Evolutionary conservation across 192 early-diverging fungal genomes (phyloP).

Genomic region (Podila clonocystis): DNA sequence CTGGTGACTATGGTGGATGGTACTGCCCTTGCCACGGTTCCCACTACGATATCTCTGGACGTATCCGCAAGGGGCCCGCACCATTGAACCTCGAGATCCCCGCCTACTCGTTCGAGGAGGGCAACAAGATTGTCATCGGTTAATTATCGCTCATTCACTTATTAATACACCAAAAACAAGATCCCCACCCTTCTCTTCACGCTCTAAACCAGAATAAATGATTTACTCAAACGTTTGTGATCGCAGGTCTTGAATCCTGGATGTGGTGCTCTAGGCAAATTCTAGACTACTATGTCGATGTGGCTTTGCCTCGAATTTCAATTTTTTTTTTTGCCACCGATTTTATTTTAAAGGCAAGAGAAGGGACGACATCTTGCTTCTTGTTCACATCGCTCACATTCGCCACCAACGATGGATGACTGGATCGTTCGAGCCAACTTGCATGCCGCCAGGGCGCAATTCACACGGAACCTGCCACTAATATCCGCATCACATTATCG

Average conservation of each 20-base stretch:
- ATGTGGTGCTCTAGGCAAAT: too few relatives aligned
- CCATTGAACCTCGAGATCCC: conserved; percentile 99
- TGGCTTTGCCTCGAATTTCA: not conserved
- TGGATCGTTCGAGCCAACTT: conserved; percentile 15
- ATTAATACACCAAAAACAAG: not conserved
- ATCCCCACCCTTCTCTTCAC: conserved; percentile 5
- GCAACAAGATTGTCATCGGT: conserved; percentile 86
- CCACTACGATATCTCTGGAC: conserved; percentile 98
- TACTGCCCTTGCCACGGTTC: conserved; percentile 99
- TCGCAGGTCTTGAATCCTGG: too few relatives aligned
- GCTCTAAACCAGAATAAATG: not conserved
- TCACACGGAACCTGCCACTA: conserved; percentile 16
- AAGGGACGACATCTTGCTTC: not conserved
- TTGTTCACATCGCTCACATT: not conserved
- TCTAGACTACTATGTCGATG: too few relatives aligned
- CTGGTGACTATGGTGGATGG: conserved; percentile 99
- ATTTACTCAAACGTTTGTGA: too few relatives aligned
- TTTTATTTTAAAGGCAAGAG: not conserved
- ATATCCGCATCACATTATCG: conserved; percentile 38
- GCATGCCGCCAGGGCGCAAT: conserved; percentile 21
- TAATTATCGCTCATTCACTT: conserved; percentile 53
- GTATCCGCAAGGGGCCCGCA: conserved; percentile 98
- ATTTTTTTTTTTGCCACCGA: conserved; percentile 5
- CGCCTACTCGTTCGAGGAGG: conserved; percentile 63
- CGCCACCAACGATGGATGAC: conserved; percentile 19